Conservation (phyloP, 495 filamentous ascomycete genomes). For the Neurospora intermedia region DNA sequence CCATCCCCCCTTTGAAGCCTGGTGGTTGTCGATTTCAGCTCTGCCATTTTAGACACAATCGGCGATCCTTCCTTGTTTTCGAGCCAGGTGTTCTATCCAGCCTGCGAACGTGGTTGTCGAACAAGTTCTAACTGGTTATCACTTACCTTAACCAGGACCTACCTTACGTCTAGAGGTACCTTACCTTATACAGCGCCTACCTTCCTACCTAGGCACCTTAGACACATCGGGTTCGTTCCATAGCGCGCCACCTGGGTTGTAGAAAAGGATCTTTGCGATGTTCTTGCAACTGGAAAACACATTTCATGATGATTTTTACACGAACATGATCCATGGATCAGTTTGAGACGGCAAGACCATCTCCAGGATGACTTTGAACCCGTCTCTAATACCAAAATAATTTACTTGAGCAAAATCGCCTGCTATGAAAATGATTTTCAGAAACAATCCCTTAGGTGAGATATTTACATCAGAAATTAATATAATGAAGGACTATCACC, state of each 20-base stretch:
- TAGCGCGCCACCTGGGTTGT: too few species aligned
- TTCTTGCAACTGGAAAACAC: too few species aligned
- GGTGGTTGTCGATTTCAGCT: background rate
- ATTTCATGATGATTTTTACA: too few species aligned
- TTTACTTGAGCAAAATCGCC: too few species aligned
- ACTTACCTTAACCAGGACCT: background rate
- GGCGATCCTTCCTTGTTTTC: background rate
- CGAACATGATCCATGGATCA: too few species aligned
- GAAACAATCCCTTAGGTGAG: too few species aligned
- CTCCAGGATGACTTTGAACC: too few species aligned
- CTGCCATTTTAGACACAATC: background rate
- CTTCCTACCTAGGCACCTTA: background rate
- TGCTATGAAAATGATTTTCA: too few species aligned
- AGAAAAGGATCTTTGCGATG: too few species aligned
- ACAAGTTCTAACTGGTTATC: background rate
- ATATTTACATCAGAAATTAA: accelerated
- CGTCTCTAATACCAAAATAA: too few species aligned
- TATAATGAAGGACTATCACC: too few species aligned
- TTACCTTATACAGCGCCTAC: background rate
- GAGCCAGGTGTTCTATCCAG: background rate
- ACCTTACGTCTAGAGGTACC: background rate
- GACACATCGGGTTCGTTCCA: background rate
- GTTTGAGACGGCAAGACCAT: too few species aligned
- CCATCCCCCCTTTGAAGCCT: background rate
- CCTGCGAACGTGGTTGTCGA: background rate